Evolutionary conservation across 768 basidiomycete genomes (phyloP), one percentile per base, ranked within the genome.

Genomic region (Mycena rebaudengoi): DNA sequence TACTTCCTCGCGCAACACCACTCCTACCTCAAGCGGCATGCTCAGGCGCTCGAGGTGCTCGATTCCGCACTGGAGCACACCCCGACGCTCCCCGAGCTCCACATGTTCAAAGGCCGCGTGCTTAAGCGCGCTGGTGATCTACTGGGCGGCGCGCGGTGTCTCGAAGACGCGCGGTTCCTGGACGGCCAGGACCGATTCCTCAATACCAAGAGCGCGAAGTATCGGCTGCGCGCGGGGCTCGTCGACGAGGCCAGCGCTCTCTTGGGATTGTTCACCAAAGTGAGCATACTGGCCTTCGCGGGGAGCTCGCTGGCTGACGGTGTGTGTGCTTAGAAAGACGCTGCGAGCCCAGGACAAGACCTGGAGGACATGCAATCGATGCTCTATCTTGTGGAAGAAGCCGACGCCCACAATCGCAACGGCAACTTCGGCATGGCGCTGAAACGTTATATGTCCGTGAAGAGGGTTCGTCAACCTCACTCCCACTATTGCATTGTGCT

Each of bases 341-440:
- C 94, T 3, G 69, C 82, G 0, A 83, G 86, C 51, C 91, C 95
- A 18, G 86, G 86, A 3, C 79, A 85, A 10, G 98, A 99, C 76
- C 79, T 99, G 32, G 90, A 95, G 68, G 97, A 99, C 63, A 95
- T 99, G 94, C 98, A 99, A 75, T 95, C 94, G 25, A 74, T 96
- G 45, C 86, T 96, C 69, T 98, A 92, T 77, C 79, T 99, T 23
- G 75, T 84, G 18, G 96, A 98, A 76, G 89, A 94, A 69, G 98
- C 87, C 1, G 86, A 91, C 60, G 84, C 91, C 2, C 87, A 93
- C 54, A 77, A 82, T 56, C 85, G 85, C 5, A 80, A 82, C 53
- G 90, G 91, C 1, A 89, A 88, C 69, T 78, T 89, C 23, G 88
- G 88, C 30, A 79, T 92, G 65, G 95, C 98, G 7, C 79, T 99